Base-by-base conservation (phyloP, 768 basidiomycete genomes). In the Boletus coccyginus region DNA sequence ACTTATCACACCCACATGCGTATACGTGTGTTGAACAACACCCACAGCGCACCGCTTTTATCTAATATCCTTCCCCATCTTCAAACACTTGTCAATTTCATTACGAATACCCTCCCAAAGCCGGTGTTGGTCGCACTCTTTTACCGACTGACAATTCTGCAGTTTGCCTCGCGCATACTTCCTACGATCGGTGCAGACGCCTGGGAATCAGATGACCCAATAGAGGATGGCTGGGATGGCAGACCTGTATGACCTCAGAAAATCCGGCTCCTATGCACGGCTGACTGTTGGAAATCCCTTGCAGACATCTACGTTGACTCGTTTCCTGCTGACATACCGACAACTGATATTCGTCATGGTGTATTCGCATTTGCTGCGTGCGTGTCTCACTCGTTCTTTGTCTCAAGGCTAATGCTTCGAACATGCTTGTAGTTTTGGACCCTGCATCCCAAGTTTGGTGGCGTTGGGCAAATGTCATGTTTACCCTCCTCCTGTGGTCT, bases 391-490 rank as follows among this genome's bases (percentile, higher is more conserved):
- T 45, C 32, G 7, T 9, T 50, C 31, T 53, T 40, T 24, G 17
- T 52, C 14, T 12, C 29, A 13, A 32, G 7, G 27, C 47, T 67
- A 13, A 58, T 50, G 14, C 10, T 33, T 46, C 12, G 8, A 21
- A 49, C 21, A 40, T 41, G 35, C 31, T n/a, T 52, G 32, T 51
- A 92, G 92, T 94, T 44, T 76, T 94, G 51, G 92, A 94, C 64
- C 88, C 90, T 65, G 88, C 91, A 19, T 90, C 90, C n/a, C 92
- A 93, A 66, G 83, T 92, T 47, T 94, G 92, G 92, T 93, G 92
- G 88, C 81, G 92, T 58, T 93, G 92, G 91, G 86, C 87, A 77
- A 90, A 91, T 66, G 86, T 94, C 35, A 90, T 92, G 75, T 88
- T 93, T 71, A 92, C 90, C 5, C 78, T 94, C 31, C 77, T 86